phyloP scores from a whole-genome alignment of 495 filamentous ascomycete species.

The Penicillium pulvis region DNA sequence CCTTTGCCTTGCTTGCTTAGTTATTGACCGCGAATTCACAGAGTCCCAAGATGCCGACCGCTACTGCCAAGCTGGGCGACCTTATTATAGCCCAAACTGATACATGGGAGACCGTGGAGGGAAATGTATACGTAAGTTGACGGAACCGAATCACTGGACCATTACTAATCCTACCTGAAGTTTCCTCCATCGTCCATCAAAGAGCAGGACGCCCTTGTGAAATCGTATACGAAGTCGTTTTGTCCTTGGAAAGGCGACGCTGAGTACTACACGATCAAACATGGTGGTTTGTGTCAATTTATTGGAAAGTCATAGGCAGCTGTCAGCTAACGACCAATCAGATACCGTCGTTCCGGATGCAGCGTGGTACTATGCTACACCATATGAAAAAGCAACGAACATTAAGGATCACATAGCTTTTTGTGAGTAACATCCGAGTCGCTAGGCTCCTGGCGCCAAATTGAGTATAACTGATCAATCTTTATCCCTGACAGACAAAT shows the following conservation, averaged over 20 bases:
- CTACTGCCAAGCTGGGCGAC: slow-evolving; percentile 60
- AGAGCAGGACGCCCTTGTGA: slow-evolving; percentile 47
- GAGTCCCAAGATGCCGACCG: slow-evolving; percentile 44
- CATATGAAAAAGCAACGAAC: slow-evolving; percentile 56
- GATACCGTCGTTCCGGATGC: slow-evolving; percentile 58
- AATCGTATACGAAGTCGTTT: slow-evolving; percentile 51
- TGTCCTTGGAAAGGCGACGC: slow-evolving; percentile 75
- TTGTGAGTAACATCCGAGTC: slow-evolving; percentile 41
- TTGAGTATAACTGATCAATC: neutral
- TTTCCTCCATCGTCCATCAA: slow-evolving; percentile 40
- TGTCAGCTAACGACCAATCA: slow-evolving; percentile 11
- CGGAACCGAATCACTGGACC: neutral
- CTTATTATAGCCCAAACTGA: slow-evolving; percentile 61
- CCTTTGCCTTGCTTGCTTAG: too few relatives aligned
- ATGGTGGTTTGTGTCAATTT: slow-evolving; percentile 46
- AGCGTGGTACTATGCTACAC: slow-evolving; percentile 67
- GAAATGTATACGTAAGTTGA: slow-evolving; percentile 66
- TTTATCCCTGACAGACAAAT: slow-evolving; percentile 11
- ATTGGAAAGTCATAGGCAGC: neutral
- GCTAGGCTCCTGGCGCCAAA: neutral
- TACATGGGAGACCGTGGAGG: slow-evolving; percentile 66
- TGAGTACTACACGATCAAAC: slow-evolving; percentile 64
- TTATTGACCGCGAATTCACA: neutral
- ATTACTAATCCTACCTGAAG: slow-evolving; percentile 22
- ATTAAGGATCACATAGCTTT: slow-evolving; percentile 69